Conservation (phyloP, 345 rosid species). For the Citrus maxima region DNA sequence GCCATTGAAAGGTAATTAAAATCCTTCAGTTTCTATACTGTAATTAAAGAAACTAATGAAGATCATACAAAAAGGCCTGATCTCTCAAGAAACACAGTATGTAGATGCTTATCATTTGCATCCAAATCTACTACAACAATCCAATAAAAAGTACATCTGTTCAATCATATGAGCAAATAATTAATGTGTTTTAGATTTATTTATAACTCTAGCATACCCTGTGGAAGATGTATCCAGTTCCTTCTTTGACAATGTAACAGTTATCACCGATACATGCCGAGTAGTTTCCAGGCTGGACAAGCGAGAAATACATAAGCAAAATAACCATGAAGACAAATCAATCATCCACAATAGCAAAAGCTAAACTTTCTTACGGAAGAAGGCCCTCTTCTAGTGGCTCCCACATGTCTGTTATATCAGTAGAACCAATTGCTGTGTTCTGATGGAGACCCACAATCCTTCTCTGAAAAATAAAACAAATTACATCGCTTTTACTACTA, state of each 20-base stretch:
- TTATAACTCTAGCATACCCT: conserved; percentile 16
- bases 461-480: conserved; percentile 17
- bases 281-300: conserved; percentile 32
- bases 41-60: neutral
- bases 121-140: neutral
- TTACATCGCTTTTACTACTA: neutral
- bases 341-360: neutral
- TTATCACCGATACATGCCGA: conserved; percentile 34
- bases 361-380: conserved; percentile 25
- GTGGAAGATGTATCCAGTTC: conserved; percentile 25
- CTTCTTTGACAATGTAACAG: conserved; percentile 30
- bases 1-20: neutral
- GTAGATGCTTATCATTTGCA: neutral
- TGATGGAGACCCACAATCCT: conserved; percentile 31
- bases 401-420: conserved; percentile 35
- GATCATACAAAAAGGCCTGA: neutral
- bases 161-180: neutral
- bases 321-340: neutral
- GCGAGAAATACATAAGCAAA: neutral
- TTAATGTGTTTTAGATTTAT: neutral
- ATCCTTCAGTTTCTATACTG: neutral
- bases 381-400: conserved; percentile 41
- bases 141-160: neutral
- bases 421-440: conserved; percentile 28
- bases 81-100: neutral